Conservation (phyloP, 148 eudicot species). For the Mesembryanthemum crystallinum region DNA sequence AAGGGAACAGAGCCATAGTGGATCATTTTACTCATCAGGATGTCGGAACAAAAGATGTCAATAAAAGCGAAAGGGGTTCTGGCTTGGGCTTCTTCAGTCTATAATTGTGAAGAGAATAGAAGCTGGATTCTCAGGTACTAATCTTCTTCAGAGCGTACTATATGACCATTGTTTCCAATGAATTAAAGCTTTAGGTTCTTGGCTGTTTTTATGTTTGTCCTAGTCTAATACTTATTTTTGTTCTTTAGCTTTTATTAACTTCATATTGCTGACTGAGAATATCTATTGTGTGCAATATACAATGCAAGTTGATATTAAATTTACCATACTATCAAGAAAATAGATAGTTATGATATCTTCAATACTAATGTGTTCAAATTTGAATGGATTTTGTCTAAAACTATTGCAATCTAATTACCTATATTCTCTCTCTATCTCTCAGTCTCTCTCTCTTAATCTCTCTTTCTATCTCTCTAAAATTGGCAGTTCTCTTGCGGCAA, state of each 20-base stretch:
- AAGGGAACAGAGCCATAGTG: not conserved
- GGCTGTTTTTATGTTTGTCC: too few species aligned
- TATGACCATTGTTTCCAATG: not conserved
- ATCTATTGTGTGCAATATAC: not conserved
- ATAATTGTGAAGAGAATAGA: not conserved
- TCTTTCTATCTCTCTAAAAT: not conserved
- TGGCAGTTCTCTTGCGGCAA: not conserved
- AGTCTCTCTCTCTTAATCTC: not conserved
- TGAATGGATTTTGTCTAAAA: too few species aligned
- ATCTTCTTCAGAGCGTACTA: not conserved
- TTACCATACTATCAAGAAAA: too few species aligned
- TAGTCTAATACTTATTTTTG: not conserved
- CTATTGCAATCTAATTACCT: not conserved
- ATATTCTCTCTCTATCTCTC: not conserved
- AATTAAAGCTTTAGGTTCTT: too few species aligned
- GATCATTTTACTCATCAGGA: not conserved
- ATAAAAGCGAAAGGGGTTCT: too few species aligned
- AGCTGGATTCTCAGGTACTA: not conserved
- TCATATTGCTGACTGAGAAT: not conserved
- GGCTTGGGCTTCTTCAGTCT: not conserved
- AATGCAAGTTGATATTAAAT: too few species aligned
- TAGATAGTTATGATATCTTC: too few species aligned
- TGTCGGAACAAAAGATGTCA: not conserved
- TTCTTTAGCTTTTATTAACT: not conserved
- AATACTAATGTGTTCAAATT: not conserved